phyloP scores from a whole-genome alignment of 2,329 filamentous ascomycete species.

The Hirsutella rhossiliensis region DNA sequence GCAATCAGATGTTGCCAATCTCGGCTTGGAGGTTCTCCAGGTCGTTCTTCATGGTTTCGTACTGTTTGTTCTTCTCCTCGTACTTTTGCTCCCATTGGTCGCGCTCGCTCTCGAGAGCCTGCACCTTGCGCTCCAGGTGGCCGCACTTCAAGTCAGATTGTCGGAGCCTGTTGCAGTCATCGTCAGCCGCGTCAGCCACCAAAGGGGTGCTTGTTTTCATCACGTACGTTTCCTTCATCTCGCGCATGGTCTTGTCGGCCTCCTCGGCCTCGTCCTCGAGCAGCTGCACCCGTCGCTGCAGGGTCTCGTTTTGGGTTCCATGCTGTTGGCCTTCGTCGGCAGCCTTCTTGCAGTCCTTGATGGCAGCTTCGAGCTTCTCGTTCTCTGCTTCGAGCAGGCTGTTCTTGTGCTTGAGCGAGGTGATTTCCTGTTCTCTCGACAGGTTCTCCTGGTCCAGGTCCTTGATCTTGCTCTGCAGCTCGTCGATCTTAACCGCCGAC shows the following conservation, averaged over 20 bases:
- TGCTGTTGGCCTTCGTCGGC: constrained; percentile 74
- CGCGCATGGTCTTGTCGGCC: constrained; percentile 89
- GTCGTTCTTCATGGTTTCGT: constrained; percentile 73
- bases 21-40: constrained; percentile 81
- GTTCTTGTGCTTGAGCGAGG: constrained; percentile 92
- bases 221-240: constrained; percentile 95
- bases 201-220: not conserved
- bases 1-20: constrained; percentile 77
- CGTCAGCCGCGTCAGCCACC: constrained; percentile 6
- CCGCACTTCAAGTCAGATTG: constrained; percentile 99
- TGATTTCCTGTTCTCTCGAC: constrained; percentile 96
- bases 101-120: constrained; percentile 82
- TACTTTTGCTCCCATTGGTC: constrained; percentile 97
- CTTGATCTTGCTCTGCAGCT: constrained; percentile 82
- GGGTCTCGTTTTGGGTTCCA: constrained; percentile 80
- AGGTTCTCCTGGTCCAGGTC: constrained; percentile 87
- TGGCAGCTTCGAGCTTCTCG: constrained; percentile 75
- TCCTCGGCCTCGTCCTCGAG: constrained; percentile 97
- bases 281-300: constrained; percentile 85
- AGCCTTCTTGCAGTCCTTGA: constrained; percentile 80
- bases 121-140: constrained; percentile 98
- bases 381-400: constrained; percentile 78
- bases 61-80: constrained; percentile 93
- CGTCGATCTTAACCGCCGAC: constrained; percentile 67
- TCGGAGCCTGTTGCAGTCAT: constrained; percentile 56